These are phyloP conservation scores for Ogataea henricii DNA, from an alignment of 805 yeast species.

Conservation along the genomic window DNA sequence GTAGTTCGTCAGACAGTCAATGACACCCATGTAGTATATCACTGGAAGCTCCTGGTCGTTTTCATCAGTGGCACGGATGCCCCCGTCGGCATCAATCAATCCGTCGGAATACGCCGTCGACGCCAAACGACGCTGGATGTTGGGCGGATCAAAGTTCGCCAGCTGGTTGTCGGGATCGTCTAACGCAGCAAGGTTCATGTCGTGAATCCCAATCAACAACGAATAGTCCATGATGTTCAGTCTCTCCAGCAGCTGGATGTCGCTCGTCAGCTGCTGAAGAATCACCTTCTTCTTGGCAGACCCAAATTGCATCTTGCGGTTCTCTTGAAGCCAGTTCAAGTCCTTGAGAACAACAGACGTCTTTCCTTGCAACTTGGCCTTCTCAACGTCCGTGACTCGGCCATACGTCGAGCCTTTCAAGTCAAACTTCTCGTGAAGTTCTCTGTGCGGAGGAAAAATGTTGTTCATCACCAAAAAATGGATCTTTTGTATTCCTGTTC, in stretches of 20 bases:
- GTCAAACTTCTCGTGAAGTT: constrained; percentile 83
- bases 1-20: constrained; percentile 88
- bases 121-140: constrained; percentile 17
- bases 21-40: constrained; percentile 88
- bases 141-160: constrained; percentile 29
- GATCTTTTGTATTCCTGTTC: constrained; percentile 60
- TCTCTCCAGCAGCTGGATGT: constrained; percentile 68
- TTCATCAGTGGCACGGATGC: constrained; percentile 71
- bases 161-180: constrained; percentile 28
- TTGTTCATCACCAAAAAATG: constrained; percentile 97
- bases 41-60: constrained; percentile 60
- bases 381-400: constrained; percentile 51
- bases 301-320: constrained; percentile 71
- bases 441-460: constrained; percentile 90
- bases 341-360: constrained; percentile 70
- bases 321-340: constrained; percentile 77
- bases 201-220: constrained; percentile 83
- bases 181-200: constrained; percentile 56
- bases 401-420: constrained; percentile 93
- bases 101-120: constrained; percentile 18
- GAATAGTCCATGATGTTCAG: constrained; percentile 96
- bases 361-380: constrained; percentile 30
- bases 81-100: constrained; percentile 59
- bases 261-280: constrained; percentile 69
- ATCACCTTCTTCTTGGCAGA: constrained; percentile 64